Percentiles rank a stretch among this genome's conserved stretches.
These are phyloP conservation scores for Blakeslea trispora DNA, from an alignment of 371 early-diverging fungal genomes.

Conservation along the genomic window DNA sequence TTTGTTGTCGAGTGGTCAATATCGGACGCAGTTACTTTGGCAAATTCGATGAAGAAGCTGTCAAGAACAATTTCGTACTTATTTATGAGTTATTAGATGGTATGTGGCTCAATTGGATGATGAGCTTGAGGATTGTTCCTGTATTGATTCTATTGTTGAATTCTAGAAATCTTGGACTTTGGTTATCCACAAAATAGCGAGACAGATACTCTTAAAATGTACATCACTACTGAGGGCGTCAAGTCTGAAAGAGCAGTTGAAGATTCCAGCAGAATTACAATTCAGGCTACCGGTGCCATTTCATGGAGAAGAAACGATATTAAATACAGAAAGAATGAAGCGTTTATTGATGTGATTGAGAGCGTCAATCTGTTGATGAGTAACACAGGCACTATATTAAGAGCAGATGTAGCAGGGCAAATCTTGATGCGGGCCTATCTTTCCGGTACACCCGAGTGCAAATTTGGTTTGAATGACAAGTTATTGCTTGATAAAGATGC, in stretches of 20 bases:
- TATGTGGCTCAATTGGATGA: too few species aligned
- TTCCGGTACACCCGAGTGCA: constrained; percentile 97
- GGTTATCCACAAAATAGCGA: constrained; percentile 93
- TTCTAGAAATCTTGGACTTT: constrained; percentile 91
- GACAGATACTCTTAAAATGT: constrained; percentile 85
- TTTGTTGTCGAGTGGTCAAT: constrained; percentile 76
- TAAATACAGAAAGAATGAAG: constrained; percentile 90
- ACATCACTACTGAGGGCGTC: constrained; percentile 87
- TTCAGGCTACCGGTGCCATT: constrained; percentile 90
- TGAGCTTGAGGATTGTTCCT: too few species aligned
- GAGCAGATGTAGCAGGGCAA: constrained; percentile 82
- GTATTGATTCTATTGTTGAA: too few species aligned
- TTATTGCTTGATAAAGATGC: constrained; percentile 76
- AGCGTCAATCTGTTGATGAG: constrained; percentile 84
- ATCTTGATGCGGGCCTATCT: constrained; percentile 95
- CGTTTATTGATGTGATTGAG: constrained; percentile 90
- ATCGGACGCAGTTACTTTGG: constrained; percentile 86
- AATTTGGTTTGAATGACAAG: constrained; percentile 91
- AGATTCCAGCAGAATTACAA: constrained; percentile 81
- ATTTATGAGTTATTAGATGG: constrained; percentile 93
- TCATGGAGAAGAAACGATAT: constrained; percentile 89
- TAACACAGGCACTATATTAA: constrained; percentile 75
- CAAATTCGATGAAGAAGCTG: constrained; percentile 85
- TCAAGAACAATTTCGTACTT: constrained; percentile 89
- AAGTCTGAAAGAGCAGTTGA: constrained; percentile 76